Evolutionary conservation across 768 basidiomycete genomes (phyloP).

Genomic region (Mycena vitilis): DNA sequence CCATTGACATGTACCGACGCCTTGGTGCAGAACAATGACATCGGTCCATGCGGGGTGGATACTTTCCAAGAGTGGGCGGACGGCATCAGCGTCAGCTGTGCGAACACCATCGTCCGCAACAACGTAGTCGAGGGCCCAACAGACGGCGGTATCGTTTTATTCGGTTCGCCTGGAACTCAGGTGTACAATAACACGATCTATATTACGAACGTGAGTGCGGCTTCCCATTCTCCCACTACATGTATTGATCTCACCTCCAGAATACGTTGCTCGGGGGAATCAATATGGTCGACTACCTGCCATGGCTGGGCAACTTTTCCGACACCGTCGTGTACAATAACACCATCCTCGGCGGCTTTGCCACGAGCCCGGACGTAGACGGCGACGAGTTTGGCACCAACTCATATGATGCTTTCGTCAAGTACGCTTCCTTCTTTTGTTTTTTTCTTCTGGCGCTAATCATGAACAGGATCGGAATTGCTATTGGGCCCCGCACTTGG

Average conservation of each 20-base stretch:
- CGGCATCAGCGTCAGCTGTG: conserved; percentile 81
- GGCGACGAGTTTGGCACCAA: conserved; percentile 66
- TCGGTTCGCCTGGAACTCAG: conserved; percentile 78
- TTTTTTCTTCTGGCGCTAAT: not conserved
- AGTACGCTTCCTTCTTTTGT: conserved; percentile 56
- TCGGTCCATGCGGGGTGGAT: conserved; percentile 81
- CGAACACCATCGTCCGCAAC: conserved; percentile 68
- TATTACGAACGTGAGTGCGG: conserved; percentile 63
- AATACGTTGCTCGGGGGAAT: conserved; percentile 80
- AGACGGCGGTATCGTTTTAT: conserved; percentile 84
- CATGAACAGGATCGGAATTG: conserved; percentile 77
- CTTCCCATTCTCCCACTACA: not conserved
- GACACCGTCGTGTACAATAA: conserved; percentile 77
- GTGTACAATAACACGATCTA: conserved; percentile 84
- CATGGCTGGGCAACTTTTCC: conserved; percentile 74
- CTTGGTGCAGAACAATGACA: conserved; percentile 83
- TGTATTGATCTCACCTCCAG: conserved; percentile 47
- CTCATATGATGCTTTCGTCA: conserved; percentile 70
- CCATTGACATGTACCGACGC: conserved; percentile 69
- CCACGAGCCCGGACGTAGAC: conserved; percentile 55
- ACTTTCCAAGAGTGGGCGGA: conserved; percentile 82
- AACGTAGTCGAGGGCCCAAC: conserved; percentile 81
- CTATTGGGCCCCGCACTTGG: conserved; percentile 83
- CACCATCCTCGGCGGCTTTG: conserved; percentile 75
- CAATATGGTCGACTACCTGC: conserved; percentile 79